Conservation (phyloP, 1,139 yeast genomes). For the Scheffersomyces illinoinensis region DNA sequence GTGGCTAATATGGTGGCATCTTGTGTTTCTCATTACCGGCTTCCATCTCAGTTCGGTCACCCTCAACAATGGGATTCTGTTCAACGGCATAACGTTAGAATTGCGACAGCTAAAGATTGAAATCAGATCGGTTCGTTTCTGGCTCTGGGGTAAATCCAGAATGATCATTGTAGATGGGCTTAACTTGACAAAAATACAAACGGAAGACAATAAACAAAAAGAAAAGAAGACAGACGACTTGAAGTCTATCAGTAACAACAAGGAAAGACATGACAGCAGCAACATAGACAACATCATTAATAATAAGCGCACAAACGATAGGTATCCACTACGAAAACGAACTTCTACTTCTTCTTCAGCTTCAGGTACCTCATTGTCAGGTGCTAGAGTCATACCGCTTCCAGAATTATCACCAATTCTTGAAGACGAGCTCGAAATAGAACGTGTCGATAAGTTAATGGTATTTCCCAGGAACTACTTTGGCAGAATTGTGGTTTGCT, state of each 20-base stretch:
- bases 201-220: neutral
- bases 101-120: constrained; percentile 13
- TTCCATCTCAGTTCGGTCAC: constrained; percentile 33
- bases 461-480: constrained; percentile 21
- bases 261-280: neutral
- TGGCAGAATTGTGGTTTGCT: constrained; percentile 11
- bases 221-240: constrained; percentile 7
- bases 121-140: constrained; percentile 28
- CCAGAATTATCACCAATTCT: neutral
- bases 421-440: neutral
- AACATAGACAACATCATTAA: neutral
- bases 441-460: constrained; percentile 4
- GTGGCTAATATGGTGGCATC: constrained; percentile 31
- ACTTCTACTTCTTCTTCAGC: neutral
- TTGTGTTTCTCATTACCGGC: constrained; percentile 31
- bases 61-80: constrained; percentile 42
- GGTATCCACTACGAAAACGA: neutral
- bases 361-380: neutral
- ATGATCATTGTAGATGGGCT: constrained; percentile 33
- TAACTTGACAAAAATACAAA: constrained; percentile 10
- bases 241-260: neutral
- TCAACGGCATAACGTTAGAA: constrained; percentile 30
- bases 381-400: neutral
- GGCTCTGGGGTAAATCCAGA: constrained; percentile 44
- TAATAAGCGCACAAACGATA: too few species aligned